A percentile compares a stretch with the other conserved stretches of the same genome.
Evolutionary conservation across 192 early-diverging fungal species (phyloP).

Genomic region (Gryganskiella cystojenkinii): DNA sequence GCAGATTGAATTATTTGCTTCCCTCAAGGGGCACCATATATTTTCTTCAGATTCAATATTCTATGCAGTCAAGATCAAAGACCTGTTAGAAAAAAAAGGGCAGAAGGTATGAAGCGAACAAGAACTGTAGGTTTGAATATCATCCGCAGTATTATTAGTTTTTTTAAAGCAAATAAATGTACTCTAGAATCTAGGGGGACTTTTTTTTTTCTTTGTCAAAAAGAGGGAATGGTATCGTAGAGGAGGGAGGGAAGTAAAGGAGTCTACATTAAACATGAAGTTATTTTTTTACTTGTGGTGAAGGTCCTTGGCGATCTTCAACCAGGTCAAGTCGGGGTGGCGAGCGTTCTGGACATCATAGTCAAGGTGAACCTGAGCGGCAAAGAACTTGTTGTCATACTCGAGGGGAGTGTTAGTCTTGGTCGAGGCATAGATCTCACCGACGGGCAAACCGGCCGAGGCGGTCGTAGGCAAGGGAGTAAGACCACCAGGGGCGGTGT

Average conservation of each 20-base stretch:
- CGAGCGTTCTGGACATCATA: slow-evolving; percentile 28
- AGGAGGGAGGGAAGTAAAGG: background rate
- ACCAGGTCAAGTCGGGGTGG: slow-evolving; percentile 41
- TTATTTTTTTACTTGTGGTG: slow-evolving; percentile 25
- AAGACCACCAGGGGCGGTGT: slow-evolving; percentile 5
- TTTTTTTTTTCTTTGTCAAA: background rate
- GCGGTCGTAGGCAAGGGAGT: slow-evolving; percentile 1
- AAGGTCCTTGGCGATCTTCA: slow-evolving; percentile 50
- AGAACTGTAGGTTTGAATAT: too few species aligned
- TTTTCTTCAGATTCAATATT: too few species aligned
- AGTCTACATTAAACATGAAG: background rate
- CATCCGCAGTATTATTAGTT: slow-evolving; percentile 1
- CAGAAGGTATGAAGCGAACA: background rate
- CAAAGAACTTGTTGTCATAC: slow-evolving; percentile 39
- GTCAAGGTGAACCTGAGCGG: slow-evolving; percentile 35
- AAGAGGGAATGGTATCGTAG: background rate
- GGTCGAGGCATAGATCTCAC: slow-evolving; percentile 44
- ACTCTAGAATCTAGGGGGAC: background rate
- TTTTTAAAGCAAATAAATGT: background rate
- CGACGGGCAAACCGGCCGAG: slow-evolving; percentile 10
- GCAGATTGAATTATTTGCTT: too few species aligned
- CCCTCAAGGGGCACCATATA: too few species aligned
- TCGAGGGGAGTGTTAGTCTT: slow-evolving; percentile 40
- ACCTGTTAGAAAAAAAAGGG: too few species aligned
- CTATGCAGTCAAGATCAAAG: too few species aligned